Evolutionary conservation across 208 protist genomes (phyloP).

Genomic region (Vickermania spadyakhi): DNA sequence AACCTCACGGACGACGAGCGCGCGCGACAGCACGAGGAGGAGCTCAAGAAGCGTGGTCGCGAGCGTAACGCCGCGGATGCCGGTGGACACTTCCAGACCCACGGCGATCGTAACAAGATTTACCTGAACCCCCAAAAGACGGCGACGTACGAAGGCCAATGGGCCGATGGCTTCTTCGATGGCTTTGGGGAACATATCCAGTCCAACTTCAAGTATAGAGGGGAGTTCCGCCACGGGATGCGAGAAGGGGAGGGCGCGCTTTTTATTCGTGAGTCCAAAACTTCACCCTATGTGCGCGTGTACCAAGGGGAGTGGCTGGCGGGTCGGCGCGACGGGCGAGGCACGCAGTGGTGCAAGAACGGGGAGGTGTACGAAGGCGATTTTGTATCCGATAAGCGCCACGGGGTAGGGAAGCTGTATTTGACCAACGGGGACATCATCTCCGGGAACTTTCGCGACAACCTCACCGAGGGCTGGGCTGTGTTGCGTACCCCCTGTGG

Average conservation of each 20-base stretch:
- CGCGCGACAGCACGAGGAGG: constrained; percentile 16
- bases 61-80: constrained; percentile 6
- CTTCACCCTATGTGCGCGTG: constrained; percentile 55
- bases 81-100: constrained; percentile 27
- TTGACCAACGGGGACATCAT: constrained; percentile 71
- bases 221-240: constrained; percentile 67
- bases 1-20: constrained; percentile 1
- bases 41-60: constrained; percentile 29
- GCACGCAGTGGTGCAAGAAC: constrained; percentile 69
- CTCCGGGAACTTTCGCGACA: constrained; percentile 65
- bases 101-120: constrained; percentile 66
- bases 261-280: constrained; percentile 47
- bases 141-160: constrained; percentile 86
- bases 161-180: constrained; percentile 69
- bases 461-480: constrained; percentile 65
- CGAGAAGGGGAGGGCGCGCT: constrained; percentile 79
- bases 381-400: constrained; percentile 52
- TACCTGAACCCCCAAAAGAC: constrained; percentile 76
- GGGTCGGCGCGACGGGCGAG: constrained; percentile 71
- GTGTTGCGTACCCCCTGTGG: constrained; percentile 46
- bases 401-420: constrained; percentile 73
- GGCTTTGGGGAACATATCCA: constrained; percentile 80
- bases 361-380: constrained; percentile 87
- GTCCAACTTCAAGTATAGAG: constrained; percentile 65
- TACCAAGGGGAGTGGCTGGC: constrained; percentile 84